Evolutionary conservation across 1,284 basidiomycete genomes (phyloP).

Genomic region (Ceratobasidium sp.): DNA sequence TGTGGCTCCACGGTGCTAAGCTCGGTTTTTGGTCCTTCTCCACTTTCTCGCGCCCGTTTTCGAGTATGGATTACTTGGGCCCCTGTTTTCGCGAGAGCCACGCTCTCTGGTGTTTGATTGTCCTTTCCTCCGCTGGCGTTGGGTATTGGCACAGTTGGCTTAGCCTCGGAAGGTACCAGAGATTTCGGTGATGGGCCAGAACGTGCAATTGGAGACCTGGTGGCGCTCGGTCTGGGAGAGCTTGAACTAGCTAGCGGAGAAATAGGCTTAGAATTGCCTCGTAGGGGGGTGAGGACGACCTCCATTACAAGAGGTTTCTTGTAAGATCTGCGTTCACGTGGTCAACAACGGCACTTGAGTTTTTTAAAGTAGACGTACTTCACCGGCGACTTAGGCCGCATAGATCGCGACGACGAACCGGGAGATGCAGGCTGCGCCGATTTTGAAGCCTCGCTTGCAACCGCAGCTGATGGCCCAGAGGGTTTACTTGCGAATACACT

Average conservation of each 20-base stretch:
- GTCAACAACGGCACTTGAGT: background rate
- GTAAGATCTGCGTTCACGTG: conserved; percentile 7
- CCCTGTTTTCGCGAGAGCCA: background rate
- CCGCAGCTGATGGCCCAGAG: background rate
- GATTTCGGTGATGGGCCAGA: background rate
- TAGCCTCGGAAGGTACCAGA: background rate
- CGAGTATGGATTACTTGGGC: background rate
- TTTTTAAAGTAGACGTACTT: conserved; percentile 13
- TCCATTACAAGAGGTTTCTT: conserved; percentile 38
- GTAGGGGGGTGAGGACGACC: conserved; percentile 29
- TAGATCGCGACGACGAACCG: conserved; percentile 9
- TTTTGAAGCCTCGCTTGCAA: background rate
- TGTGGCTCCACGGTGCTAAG: conserved; percentile 1
- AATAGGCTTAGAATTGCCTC: background rate
- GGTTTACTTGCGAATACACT: background rate
- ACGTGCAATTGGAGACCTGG: background rate
- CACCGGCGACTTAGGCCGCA: background rate
- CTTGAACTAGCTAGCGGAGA: background rate
- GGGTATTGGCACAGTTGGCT: background rate
- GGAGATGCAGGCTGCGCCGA: background rate
- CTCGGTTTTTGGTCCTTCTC: conserved; percentile 11
- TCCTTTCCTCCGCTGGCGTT: background rate
- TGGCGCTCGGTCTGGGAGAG: background rate
- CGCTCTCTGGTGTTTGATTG: background rate
- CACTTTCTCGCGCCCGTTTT: conserved; percentile 24